Evolutionary conservation across 345 rosid genomes (phyloP).

Genomic region (Murraya paniculata): DNA sequence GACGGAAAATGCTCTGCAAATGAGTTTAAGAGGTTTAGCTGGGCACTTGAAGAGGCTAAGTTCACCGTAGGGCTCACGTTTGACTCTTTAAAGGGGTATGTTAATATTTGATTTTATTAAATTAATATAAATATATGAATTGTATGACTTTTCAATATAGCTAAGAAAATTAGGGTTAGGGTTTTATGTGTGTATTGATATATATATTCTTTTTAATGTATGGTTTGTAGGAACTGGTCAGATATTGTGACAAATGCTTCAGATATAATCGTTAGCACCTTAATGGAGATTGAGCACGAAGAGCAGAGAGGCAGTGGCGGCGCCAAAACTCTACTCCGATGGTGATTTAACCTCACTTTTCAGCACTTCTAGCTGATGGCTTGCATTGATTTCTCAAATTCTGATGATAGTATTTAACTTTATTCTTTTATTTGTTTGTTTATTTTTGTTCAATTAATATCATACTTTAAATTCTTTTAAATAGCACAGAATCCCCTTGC

Average conservation of each 20-base stretch:
- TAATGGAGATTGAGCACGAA: conserved; percentile 49
- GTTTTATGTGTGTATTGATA: neutral
- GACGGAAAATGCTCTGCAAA: conserved; percentile 28
- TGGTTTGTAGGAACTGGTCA: conserved; percentile 46
- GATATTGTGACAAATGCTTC: conserved; percentile 60
- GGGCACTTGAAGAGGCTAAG: conserved; percentile 74
- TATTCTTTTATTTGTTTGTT: no score
- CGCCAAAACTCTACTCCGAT: conserved; percentile 1
- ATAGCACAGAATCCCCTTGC: no score
- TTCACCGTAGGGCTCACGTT: conserved; percentile 61
- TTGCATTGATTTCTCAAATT: no score
- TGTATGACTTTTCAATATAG: neutral
- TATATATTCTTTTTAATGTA: neutral
- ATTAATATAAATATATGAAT: no score
- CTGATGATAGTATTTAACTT: no score
- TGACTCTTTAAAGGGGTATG: conserved; percentile 64
- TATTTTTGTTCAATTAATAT: no score
- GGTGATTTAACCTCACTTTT: neutral
- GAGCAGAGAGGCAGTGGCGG: conserved; percentile 15
- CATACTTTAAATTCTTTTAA: no score
- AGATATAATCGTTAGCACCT: conserved; percentile 52
- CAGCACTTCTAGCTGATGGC: neutral
- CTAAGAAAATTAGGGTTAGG: neutral
- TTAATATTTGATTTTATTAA: no score
- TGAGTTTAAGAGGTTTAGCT: conserved; percentile 44